Base-by-base conservation (phyloP, 192 early-diverging fungal species). In the Backusella mclennaniae region DNA sequence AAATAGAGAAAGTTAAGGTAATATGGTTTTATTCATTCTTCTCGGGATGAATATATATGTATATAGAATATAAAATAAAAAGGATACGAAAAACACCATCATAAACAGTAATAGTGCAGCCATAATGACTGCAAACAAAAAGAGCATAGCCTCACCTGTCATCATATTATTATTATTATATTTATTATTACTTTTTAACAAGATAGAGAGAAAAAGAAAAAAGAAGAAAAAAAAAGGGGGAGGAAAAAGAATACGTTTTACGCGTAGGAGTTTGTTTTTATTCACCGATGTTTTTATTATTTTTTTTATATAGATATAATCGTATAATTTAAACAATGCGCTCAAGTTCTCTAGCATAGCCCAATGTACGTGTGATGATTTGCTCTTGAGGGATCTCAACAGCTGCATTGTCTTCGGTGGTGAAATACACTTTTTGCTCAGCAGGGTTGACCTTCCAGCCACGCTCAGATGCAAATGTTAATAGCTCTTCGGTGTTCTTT, bases 341-440 rank as follows among this genome's bases (percentile, higher is more conserved):
- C 83, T 99, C 98, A 74, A 99, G 88, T 85, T 99, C 98, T 71
- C 89, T 84, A 14, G 98, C 98, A 84, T 99, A 99, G 17, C 86
- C 80, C 81, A 99, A 85, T 36, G 93, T 88, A 85, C 95, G 91
- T 76, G 89, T 86, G 81, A 98, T 95, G 67, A 97, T 93, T 71
- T 88, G 88, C 71, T 92, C 91, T 39, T 93, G 87, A 42, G 96
- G 96, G 76, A 98, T 95, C 75, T 89, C 89, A 52, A 80, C 84
- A 35, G 83, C 80, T 73, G 91, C 88, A 23, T 87, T 87, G 77
- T 89, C 89, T 49, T 87, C 85, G 12, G 86, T 83, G 35, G 85
- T 82, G 82, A 99, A 99, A 74, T 94, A 91, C 69, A 96, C 92
- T 75, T 93, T 92, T 73, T 91, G 90, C 67, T 94, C 93, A 7